Base-by-base conservation (phyloP, 306 rosid genomes). In the Castanea mollissima region DNA sequence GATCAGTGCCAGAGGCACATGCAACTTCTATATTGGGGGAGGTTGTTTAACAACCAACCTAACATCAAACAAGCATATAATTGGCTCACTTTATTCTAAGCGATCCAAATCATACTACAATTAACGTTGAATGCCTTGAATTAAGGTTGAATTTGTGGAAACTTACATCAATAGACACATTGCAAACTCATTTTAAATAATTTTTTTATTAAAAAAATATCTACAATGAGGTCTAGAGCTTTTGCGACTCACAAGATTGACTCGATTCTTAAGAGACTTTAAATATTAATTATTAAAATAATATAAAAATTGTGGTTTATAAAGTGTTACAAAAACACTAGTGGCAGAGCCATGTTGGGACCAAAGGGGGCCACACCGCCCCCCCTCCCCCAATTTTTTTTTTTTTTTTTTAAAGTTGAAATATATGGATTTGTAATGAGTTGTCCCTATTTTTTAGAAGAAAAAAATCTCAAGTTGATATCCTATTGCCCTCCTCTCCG, bases 31-130 rank as follows among this genome's bases (percentile, higher is more conserved):
- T 32, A 3, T 25, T 54, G 67, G 18, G 77, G 44, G 52, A 55
- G 62, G 62, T 81, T 51, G 81, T 49, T 71, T 80, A 81, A 76
- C 85, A 76, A 81, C 78, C 52, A 56, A 71, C 56, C 73, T 77
- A 67, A 64, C 71, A 1, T 44, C 51, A 35, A 25, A 25, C 16
- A 23, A 59, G 18, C 11, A 38, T 23, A 59, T 23, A 32, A 59
- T 59, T 59, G 3, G 65, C 29, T 59, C 65, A 59, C 67, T 59
- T 59, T 7, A 21, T 59, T 23, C 15, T 59, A 23, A 59, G 19
- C 8, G 1, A 13, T 13, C 16, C 15, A 4, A 23, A 59, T 9
- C 69, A 63, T 63, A 20, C 29, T 56, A 32, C 60, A 11, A 10
- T 19, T 57, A 5, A 34, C 10, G 21, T 57, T 56, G 7, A 38